Evolutionary conservation across 306 rosid species (phyloP), one percentile per base, ranked within the genome.

Genomic region (Sophora flavescens): DNA sequence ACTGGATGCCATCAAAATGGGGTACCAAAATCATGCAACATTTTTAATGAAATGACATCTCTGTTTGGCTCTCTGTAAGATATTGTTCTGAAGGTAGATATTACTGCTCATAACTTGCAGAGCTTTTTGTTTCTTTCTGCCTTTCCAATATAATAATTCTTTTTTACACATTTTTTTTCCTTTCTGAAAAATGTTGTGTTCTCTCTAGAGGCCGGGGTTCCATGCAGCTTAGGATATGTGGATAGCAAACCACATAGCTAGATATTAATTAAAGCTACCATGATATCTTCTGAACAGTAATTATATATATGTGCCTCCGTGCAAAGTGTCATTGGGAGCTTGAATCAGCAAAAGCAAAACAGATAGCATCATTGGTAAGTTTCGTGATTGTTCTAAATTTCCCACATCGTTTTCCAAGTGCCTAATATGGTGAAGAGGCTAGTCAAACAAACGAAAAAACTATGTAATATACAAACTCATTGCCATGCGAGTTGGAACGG

Each of bases 361-460:
- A 63, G n/a, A 77, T 65, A 66, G 17, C 52, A 78, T 77, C 39
- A 79, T 71, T 79, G 84, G 84, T 1, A 76, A 82, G 88, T 82
- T 86, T 81, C 22, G 75, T 80, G 87, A 75, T 86, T 86, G 86
- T 81, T 81, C 84, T 78, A 75, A 70, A 82, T 79, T 72, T 79
- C 86, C 2, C 83, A 79, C 75, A 82, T 86, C 86, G 70, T 78
- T 82, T 82, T 85, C 88, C 16, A 70, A 78, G 56, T 75, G 77
- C 84, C 74, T 33, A 58, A 70, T 78, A 78, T 75, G 77, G 84
- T 58, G 77, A 78, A 78, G 82, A 82, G 81, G 80, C 73, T 81
- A 82, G 86, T 85, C 86, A 85, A 85, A 75, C 82, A 70, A 53
- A 64, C 64, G 79, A 80, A 45, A 45, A 81, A 74, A 74, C 69